Percentiles rank a stretch among this genome's conserved stretches.
Evolutionary conservation across 257 asterid genomes (phyloP).

Genomic region (Hygrophila difformis): DNA sequence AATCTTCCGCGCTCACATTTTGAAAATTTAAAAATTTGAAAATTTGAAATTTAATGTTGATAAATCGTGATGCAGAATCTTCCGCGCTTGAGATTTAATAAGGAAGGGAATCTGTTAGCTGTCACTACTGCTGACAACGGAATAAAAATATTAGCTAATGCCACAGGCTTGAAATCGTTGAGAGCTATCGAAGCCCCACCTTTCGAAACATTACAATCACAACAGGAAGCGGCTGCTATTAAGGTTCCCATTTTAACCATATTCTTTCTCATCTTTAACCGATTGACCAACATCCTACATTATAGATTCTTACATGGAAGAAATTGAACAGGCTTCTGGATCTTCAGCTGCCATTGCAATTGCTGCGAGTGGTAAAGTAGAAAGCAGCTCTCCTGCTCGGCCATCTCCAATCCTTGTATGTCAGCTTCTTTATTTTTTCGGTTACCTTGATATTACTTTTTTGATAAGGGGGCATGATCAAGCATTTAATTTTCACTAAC

Average conservation of each 20-base stretch:
- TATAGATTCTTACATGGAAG: constrained; percentile 11
- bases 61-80: constrained; percentile 44
- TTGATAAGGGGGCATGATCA: constrained; percentile 6
- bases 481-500: constrained; percentile 1
- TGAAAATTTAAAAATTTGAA: background rate
- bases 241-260: constrained; percentile 44
- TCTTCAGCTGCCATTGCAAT: constrained; percentile 63
- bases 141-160: constrained; percentile 77
- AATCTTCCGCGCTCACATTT: too few species aligned
- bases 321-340: constrained; percentile 69
- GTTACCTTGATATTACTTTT: constrained; percentile 1
- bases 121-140: constrained; percentile 90
- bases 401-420: constrained; percentile 81
- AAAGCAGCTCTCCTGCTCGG: constrained; percentile 95
- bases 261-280: constrained; percentile 8
- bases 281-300: constrained; percentile 6
- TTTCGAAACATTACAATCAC: constrained; percentile 73
- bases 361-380: constrained; percentile 77
- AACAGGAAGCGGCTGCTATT: constrained; percentile 60
- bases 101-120: constrained; percentile 86
- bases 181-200: constrained; percentile 64
- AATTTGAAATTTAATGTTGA: constrained; percentile 8
- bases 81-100: constrained; percentile 79
- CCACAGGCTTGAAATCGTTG: constrained; percentile 72
- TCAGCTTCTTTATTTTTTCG: constrained; percentile 11